Percentiles rank a stretch among this genome's conserved stretches.
These are phyloP conservation scores for Aspergillus vadensis DNA, from an alignment of 2,329 filamentous ascomycete species.

Conservation along the genomic window DNA sequence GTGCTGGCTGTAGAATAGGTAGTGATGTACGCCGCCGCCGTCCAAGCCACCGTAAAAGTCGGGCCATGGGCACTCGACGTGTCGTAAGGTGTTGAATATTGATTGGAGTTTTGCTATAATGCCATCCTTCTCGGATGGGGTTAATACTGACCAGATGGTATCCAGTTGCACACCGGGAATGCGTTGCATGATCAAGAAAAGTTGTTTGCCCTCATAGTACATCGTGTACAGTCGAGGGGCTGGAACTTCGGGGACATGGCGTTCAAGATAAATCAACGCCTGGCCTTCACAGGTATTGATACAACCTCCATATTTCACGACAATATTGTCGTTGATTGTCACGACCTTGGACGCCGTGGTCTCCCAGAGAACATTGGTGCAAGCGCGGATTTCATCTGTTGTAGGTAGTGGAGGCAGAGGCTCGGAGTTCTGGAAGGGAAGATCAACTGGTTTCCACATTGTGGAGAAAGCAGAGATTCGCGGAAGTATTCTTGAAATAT, in stretches of 20 bases:
- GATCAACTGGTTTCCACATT: constrained; percentile 29
- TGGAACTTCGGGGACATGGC: constrained; percentile 28
- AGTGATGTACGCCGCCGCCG: constrained; percentile 27
- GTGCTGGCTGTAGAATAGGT: constrained; percentile 28
- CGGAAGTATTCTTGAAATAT: background rate
- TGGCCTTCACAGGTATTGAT: constrained; percentile 13
- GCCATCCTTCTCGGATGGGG: constrained; percentile 28
- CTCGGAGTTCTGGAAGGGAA: constrained; percentile 28
- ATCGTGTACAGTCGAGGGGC: constrained; percentile 36
- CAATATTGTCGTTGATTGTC: constrained; percentile 28
- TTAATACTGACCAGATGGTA: constrained; percentile 29
- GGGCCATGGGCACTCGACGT: constrained; percentile 28
- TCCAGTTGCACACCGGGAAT: constrained; percentile 24
- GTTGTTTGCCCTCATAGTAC: constrained; percentile 26
- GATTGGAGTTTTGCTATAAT: constrained; percentile 28
- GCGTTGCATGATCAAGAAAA: constrained; percentile 34
- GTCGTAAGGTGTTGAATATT: constrained; percentile 26
- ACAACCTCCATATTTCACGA: constrained; percentile 28
- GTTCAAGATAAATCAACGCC: constrained; percentile 27
- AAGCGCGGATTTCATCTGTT: constrained; percentile 30
- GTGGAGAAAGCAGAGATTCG: background rate
- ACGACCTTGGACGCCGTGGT: constrained; percentile 27
- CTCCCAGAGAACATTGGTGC: constrained; percentile 29
- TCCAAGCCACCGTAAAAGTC: constrained; percentile 30
- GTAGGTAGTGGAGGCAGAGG: constrained; percentile 26